Conservation (phyloP, 2,329 filamentous ascomycete species). For the Monilinia laxa region DNA sequence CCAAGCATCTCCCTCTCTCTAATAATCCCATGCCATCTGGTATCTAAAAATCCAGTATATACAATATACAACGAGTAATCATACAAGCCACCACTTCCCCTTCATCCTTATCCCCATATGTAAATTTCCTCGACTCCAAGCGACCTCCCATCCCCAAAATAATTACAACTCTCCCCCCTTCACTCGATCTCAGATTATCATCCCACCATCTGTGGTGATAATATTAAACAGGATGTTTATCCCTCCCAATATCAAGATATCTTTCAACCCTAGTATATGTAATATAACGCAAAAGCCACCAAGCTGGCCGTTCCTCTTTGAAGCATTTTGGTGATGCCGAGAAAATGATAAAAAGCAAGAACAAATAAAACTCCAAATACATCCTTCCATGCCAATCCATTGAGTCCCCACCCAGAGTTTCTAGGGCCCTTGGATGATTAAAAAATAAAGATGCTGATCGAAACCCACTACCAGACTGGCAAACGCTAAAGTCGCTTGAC, state of each 20-base stretch:
- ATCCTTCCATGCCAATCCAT: background rate
- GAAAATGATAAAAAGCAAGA: constrained; percentile 2
- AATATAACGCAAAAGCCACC: constrained; percentile 10
- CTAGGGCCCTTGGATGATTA: background rate
- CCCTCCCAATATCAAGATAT: constrained; percentile 3
- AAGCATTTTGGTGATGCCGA: constrained; percentile 10
- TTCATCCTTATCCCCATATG: background rate
- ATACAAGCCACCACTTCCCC: constrained; percentile 7
- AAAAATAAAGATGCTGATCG: constrained; percentile 7
- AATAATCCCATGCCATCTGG: background rate
- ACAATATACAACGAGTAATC: constrained; percentile 11
- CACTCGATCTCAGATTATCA: background rate
- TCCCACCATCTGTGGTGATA: background rate
- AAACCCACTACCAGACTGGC: background rate
- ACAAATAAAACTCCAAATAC: constrained; percentile 16
- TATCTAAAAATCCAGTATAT: constrained; percentile 16
- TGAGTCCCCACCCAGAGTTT: constrained; percentile 1
- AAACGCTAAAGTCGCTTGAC: constrained; percentile 22
- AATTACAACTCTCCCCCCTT: constrained; percentile 12
- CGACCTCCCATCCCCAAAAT: background rate
- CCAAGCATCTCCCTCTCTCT: background rate
- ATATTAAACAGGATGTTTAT: constrained; percentile 3
- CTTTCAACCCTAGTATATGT: constrained; percentile 3
- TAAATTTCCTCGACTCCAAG: background rate
- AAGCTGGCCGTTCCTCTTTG: constrained; percentile 2